Evolutionary conservation across 345 rosid genomes (phyloP), one percentile per base, ranked within the genome.

Genomic region (Hibiscus mutabilis): DNA sequence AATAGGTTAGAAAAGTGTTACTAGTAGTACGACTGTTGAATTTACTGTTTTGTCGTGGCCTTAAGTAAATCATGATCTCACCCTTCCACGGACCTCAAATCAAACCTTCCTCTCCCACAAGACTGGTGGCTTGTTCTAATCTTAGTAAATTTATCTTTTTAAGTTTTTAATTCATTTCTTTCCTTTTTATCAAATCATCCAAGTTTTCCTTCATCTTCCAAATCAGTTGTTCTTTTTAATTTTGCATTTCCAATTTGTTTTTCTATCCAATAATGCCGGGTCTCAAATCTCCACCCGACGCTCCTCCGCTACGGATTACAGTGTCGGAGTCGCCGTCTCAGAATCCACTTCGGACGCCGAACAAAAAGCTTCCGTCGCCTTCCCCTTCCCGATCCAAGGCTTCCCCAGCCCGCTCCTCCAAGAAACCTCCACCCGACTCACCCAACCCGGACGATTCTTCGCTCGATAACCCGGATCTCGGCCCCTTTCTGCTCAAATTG

Each of bases 381-480:
- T 86, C 97, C 16, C 89, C 92, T 5, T 89, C 98, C 70, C 81
- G 95, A 82, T 92, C 92, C 73, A 92, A 88, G 78, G 89, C 91
- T 61, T 92, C 98, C 15, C 98, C 96, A 0, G 75, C 81, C 22
- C 82, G 89, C 51, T 82, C 96, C 64, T 76, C 80, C 29, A 85
- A 87, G 60, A 95, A 95, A 73, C 87, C 92, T 31, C 89, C 92
- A 9, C 88, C 89, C 7, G 96, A 89, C 3, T 86, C 95, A 1
- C 89, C 93, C 0, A 77, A 55, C 46, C 69, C 85, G 21, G 95
- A 91, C 55, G 82, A 83, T 77, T 79, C 91, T 1, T 89, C 98
- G 1, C 96, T 96, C 33, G 98, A 92, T 82, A 92, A 96, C 75
- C 98, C 99, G 68, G 98, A 92, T 91, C 98, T 96, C 79, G 98